phyloP scores from a whole-genome alignment of 75 land plant genomes.

The Chamaecyparis obtusa region DNA sequence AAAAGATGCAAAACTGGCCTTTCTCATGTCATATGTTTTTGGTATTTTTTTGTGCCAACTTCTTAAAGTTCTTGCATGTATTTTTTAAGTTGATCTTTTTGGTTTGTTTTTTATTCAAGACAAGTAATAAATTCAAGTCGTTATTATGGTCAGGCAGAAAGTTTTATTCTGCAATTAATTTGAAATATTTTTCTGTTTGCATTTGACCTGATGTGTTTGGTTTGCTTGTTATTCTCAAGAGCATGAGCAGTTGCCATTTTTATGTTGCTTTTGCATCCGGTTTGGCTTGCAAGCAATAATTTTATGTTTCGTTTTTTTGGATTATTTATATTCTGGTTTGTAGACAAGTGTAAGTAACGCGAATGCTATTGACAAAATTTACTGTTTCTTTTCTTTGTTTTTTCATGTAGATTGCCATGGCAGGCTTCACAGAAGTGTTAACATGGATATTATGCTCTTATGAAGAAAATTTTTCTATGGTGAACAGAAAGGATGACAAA shows the following conservation, averaged over 20 bases:
- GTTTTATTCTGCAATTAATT: too few relatives aligned
- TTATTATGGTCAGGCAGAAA: not conserved
- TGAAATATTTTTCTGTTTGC: not conserved
- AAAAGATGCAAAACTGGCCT: too few relatives aligned
- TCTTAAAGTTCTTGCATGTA: too few relatives aligned
- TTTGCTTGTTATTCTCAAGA: not conserved
- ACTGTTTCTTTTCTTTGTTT: not conserved
- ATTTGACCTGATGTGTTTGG: not conserved
- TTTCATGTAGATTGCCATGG: conserved; percentile 70
- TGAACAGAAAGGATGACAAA: conserved; percentile 67
- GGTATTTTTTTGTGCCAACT: too few relatives aligned
- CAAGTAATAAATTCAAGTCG: too few relatives aligned
- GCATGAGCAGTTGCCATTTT: not conserved
- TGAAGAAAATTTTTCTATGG: conserved; percentile 73
- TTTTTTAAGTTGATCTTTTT: too few relatives aligned
- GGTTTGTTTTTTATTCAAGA: too few relatives aligned
- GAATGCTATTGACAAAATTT: not conserved
- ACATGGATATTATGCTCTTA: conserved; percentile 81
- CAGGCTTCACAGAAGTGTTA: conserved; percentile 87
- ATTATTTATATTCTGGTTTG: not conserved
- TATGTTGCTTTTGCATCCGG: not conserved
- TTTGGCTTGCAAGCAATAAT: not conserved
- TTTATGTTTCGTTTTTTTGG: not conserved
- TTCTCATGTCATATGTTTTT: too few relatives aligned
- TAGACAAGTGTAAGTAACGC: not conserved